Base-by-base conservation (phyloP, 2,329 filamentous ascomycete genomes). In the Talaromyces funiculosus region DNA sequence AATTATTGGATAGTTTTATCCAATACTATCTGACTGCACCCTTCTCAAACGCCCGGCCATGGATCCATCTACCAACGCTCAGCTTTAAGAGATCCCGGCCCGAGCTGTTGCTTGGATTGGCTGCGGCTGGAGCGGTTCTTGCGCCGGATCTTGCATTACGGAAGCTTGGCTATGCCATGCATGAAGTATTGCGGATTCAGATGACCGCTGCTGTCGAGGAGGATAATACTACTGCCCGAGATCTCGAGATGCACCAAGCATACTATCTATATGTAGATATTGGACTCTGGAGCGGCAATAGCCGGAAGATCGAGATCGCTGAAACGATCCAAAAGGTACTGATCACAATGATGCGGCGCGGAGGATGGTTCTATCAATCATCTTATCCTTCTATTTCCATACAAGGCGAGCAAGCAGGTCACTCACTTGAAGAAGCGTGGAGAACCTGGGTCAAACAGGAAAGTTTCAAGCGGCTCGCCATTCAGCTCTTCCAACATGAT, bases 301-400 rank as follows among this genome's bases (percentile, higher is more conserved):
- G 67, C 12, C 67, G 75, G 1, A 77, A 77, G 31, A 71, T 76
- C 5, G 75, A 77, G 54, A 74, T 77, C n/a, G 71, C 73, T 4
- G 75, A 77, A 51, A 72, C 71, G 31, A 75, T 75, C 55, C 65
- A 75, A 29, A 68, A 72, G 31, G 71, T 73, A 0, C 60, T 73
- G 0, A 43, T 77, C 5, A 77, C 74, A 4, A 77, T 77, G 69
- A 61, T 76, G 43, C 67, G 74, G 2, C 68, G 74, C 0, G 68
- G 68, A 18, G 71, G 72, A 4, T 71, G 68, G 51, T 71, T 76
- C 53, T 66, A 67, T 33, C 63, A 63, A 10, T 67, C 65, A 0
- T 61, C 62, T 0, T 72, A 68, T 24, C 59, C 65, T 7, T 42
- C 57, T 1, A 49, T 56, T 4, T 16, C 59, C 1, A 18, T 37